A percentile compares a stretch with the other conserved stretches of the same genome.
These are phyloP conservation scores for Dictyostelium gargantuum DNA, from an alignment of 208 protist genomes.

Conservation along the genomic window DNA sequence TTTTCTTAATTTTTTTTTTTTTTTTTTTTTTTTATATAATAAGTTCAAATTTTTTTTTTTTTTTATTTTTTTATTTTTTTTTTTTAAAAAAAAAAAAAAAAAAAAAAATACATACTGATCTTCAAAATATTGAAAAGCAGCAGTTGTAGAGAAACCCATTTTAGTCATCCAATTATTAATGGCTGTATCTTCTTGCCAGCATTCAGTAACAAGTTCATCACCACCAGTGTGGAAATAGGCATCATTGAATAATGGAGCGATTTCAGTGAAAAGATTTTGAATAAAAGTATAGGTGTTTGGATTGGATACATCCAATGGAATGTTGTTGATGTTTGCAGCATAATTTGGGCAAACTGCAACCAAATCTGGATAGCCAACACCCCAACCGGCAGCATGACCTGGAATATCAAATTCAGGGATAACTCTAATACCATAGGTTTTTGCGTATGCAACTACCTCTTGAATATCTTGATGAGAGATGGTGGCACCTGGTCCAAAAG, in stretches of 20 bases:
- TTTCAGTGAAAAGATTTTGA: constrained; percentile 19
- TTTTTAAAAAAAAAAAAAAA: background rate
- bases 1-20: no score
- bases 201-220: constrained; percentile 28
- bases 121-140: constrained; percentile 34
- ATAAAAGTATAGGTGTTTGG: background rate
- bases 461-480: constrained; percentile 72
- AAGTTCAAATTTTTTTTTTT: no score
- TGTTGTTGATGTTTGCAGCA: constrained; percentile 42
- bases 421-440: constrained; percentile 63
- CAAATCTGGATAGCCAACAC: constrained; percentile 55
- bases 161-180: background rate
- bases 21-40: background rate
- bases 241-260: background rate
- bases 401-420: constrained; percentile 69
- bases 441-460: constrained; percentile 58
- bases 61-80: no score
- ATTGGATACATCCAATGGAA: background rate
- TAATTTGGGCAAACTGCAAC: constrained; percentile 1
- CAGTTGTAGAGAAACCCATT: background rate
- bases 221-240: constrained; percentile 53
- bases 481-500: constrained; percentile 25
- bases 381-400: constrained; percentile 49
- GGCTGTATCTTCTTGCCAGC: background rate
- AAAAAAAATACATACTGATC: background rate